Base-by-base conservation (phyloP, 306 rosid species). In the Begonia masoniana region DNA sequence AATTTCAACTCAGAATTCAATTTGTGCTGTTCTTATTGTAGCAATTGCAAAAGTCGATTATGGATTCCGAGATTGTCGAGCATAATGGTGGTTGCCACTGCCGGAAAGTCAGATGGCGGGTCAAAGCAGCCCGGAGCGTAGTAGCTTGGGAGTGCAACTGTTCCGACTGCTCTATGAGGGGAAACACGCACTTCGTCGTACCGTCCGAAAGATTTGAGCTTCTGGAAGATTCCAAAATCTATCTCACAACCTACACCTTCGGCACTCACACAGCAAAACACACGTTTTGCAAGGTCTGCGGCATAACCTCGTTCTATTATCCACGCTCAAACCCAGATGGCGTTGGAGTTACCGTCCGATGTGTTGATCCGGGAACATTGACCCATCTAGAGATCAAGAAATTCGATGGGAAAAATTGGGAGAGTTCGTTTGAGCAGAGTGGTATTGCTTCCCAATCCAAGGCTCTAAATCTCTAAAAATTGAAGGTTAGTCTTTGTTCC, bases 281-380 rank as follows among this genome's bases (percentile, higher is more conserved):
- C 67, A 80, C 76, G 10, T 89, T 89, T 52, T 89, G 95, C 46
- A 89, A 76, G 57, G 67, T 71, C 43, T 89, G 97, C 63, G 95
- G 95, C 42, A 85, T 89, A 62, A 82, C 95, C 55, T 89, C 97
- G 4, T 89, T 85, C 66, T 89, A 67, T 59, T 46, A 59, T 69
- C 94, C 94, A 2, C 97, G 94, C 41, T 85, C 91, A 9, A 89
- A 89, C 62, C 95, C 91, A 11, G 95, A 89, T 68, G 95, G 97
- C 35, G 85, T 89, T 61, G 69, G 82, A 7, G 58, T 89, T 57
- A 60, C 95, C 15, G 69, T 66, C 64, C 78, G 53, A 73, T 89
- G 97, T 58, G 91, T 85, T 19, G 94, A 89, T 68, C 82, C 82
- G 8, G 97, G 94, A 56, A 82, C 97, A 0, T 62, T 89, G 56